A percentile compares a stretch with the other conserved stretches of the same genome.
Conservation (phyloP, 805 yeast species). For the Nakazawaea peltata region DNA sequence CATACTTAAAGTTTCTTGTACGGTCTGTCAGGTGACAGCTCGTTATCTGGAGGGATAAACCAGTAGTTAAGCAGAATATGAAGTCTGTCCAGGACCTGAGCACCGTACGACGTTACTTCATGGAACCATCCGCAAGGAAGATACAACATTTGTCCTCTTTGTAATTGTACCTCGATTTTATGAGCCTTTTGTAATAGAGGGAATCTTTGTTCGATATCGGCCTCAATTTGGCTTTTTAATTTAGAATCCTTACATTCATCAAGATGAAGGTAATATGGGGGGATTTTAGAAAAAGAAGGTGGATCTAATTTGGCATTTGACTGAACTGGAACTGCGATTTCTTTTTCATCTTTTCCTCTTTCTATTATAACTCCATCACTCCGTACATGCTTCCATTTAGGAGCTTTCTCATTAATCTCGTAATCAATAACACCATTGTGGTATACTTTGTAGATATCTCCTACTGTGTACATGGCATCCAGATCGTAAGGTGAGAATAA, state of each 20-base stretch:
- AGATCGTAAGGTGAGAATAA: conserved; percentile 60
- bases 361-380: conserved; percentile 51
- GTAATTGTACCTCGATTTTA: conserved; percentile 36
- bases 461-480: conserved; percentile 51
- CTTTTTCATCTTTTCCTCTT: conserved; percentile 20
- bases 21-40: too few species aligned
- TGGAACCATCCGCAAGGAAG: conserved; percentile 81
- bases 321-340: conserved; percentile 8
- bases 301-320: conserved; percentile 37
- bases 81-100: conserved; percentile 18
- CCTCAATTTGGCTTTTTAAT: conserved; percentile 20
- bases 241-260: conserved; percentile 36
- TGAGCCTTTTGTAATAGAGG: conserved; percentile 34
- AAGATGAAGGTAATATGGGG: conserved; percentile 54
- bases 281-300: conserved; percentile 59
- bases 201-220: conserved; percentile 32
- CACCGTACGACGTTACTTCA: conserved; percentile 63
- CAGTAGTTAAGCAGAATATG: conserved; percentile 71
- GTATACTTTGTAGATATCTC: conserved; percentile 43
- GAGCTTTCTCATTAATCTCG: conserved; percentile 41
- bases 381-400: conserved; percentile 53
- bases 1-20: too few species aligned
- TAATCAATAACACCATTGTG: conserved; percentile 66
- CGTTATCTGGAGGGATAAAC: conserved; percentile 41
- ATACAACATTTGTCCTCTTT: conserved; percentile 61